A percentile compares a stretch with the other conserved stretches of the same genome.
Evolutionary conservation across 768 basidiomycete genomes (phyloP).

Genomic region (Hypholoma fasciculare): DNA sequence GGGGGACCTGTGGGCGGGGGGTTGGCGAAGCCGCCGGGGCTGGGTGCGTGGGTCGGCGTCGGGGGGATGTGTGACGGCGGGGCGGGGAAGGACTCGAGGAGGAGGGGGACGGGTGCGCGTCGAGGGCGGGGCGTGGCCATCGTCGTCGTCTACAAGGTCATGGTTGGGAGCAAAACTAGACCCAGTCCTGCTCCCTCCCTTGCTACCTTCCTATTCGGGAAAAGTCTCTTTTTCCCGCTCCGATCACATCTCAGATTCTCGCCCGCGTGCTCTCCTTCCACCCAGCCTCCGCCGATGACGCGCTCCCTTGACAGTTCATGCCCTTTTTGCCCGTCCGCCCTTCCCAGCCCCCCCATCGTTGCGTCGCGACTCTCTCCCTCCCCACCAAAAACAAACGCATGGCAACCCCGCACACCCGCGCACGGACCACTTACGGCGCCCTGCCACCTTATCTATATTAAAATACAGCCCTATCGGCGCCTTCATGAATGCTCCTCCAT

Average conservation of each 20-base stretch:
- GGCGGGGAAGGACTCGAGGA: constrained; percentile 41
- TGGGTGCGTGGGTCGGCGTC: constrained; percentile 18
- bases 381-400: too few relatives aligned
- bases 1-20: constrained; percentile 65
- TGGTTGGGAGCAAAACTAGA: not conserved
- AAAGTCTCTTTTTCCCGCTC: not conserved
- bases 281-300: too few relatives aligned
- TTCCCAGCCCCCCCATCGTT: too few relatives aligned
- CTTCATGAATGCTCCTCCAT: too few relatives aligned
- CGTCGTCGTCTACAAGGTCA: not conserved
- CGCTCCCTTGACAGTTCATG: too few relatives aligned
- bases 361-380: too few relatives aligned
- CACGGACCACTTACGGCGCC: too few relatives aligned
- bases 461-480: too few relatives aligned
- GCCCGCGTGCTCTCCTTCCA: too few relatives aligned
- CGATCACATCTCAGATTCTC: not conserved
- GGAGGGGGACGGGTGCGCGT: constrained; percentile 21
- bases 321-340: too few relatives aligned
- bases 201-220: not conserved
- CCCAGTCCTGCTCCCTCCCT: not conserved
- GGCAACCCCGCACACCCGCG: too few relatives aligned
- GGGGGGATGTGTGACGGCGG: constrained; percentile 43
- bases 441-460: too few relatives aligned
- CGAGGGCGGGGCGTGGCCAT: constrained; percentile 2
- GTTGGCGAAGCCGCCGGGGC: constrained; percentile 23